A percentile compares a stretch with the other conserved stretches of the same genome.
phyloP scores from a whole-genome alignment of 108 stramenopile genomes.

The Cyclotella sp. region DNA sequence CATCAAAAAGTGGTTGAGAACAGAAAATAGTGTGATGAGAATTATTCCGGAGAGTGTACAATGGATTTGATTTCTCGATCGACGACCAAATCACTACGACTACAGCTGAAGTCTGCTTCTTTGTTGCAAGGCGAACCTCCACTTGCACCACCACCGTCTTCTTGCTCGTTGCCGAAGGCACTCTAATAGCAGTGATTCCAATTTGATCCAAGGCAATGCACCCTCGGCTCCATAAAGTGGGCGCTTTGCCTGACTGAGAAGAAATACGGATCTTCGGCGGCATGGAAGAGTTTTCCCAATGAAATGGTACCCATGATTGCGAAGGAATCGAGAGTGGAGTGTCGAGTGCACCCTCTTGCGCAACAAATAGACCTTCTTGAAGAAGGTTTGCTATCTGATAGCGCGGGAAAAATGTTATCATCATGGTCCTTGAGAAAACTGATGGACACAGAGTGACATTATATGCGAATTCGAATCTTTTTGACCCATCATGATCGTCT shows the following conservation, averaged over 20 bases:
- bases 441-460: constrained; percentile 71
- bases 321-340: constrained; percentile 54
- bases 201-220: constrained; percentile 72
- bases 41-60: constrained; percentile 70
- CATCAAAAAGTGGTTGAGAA: constrained; percentile 64
- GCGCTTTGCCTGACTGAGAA: constrained; percentile 43
- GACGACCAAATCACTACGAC: constrained; percentile 75
- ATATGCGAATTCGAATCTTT: constrained; percentile 76
- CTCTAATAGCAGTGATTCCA: constrained; percentile 77
- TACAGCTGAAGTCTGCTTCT: constrained; percentile 76
- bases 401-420: constrained; percentile 72
- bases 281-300: constrained; percentile 65
- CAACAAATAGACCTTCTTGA: constrained; percentile 58
- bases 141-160: constrained; percentile 71
- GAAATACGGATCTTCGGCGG: constrained; percentile 62
- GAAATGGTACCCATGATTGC: constrained; percentile 67
- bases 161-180: constrained; percentile 48
- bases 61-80: constrained; percentile 71
- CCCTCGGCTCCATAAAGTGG: constrained; percentile 66
- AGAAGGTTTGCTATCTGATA: constrained; percentile 81
- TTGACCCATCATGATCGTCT: constrained; percentile 61
- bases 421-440: constrained; percentile 66
- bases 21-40: constrained; percentile 69
- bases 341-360: constrained; percentile 70
- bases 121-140: constrained; percentile 80